Base-by-base conservation (phyloP, 2,329 filamentous ascomycete genomes). In the Claviceps pazoutovae region DNA sequence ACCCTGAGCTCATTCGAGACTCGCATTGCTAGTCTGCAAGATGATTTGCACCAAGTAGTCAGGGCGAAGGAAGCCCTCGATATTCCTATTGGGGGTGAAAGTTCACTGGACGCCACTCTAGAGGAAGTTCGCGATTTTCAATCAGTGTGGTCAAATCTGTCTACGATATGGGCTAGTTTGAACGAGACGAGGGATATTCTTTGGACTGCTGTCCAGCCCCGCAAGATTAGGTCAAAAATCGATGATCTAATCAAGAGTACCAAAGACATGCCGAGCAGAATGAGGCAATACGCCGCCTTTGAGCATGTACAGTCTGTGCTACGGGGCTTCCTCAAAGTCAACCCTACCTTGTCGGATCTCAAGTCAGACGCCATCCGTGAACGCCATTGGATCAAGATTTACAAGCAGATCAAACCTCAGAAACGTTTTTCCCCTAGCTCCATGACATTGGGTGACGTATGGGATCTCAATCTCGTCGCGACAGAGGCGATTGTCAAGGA, bases 271-370 rank as follows among this genome's bases (percentile, higher is more conserved):
- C 93, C 94, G 0, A 95, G 89, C 68, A 84, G 93, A 54, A 97
- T 98, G 91, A 84, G 94, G 55, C 94, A 98, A 64, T 99, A 99
- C 67, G 91, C 94, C 59, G 94, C 94, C n/a, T 99, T 98, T 64
- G 94, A 98, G 68, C 91, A 98, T 63, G 89, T 98, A 41, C 94
- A 98, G 65, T 88, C 82, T 56, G 86, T 94, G 34, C 79, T 98
- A 42, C 86, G 89, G 45, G 84, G 90, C 56, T 78, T 95, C 48
- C 76, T 96, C 56, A 97, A 95, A 66, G 88, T 95, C 59, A 98
- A 97, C 63, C 76, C 84, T 11, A 76, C 96, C 37, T 76, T 99
- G 3, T 80, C 83, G 4, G 93, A 98, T 57, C 76, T 99, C 67
- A 95, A 96, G 64, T 96, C 91, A 0, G 93, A 98, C 67, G 91